These are phyloP conservation scores for Boletus fagicola DNA, from an alignment of 768 basidiomycete species.

Conservation along the genomic window DNA sequence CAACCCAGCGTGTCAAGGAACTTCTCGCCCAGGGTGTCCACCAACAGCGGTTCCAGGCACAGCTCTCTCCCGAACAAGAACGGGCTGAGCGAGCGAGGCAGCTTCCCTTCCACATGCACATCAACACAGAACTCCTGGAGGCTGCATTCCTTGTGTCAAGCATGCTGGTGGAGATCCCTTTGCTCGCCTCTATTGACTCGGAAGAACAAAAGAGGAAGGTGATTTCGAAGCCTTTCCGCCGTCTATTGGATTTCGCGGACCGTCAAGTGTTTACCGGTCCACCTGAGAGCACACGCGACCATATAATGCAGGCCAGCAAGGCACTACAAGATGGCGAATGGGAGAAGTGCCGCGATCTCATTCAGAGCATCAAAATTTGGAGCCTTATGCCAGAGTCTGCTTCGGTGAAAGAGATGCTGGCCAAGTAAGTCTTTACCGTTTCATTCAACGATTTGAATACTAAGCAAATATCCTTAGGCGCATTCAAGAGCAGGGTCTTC, in stretches of 20 bases:
- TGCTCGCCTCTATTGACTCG: slow-evolving; percentile 90
- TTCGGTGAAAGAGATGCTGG: slow-evolving; percentile 91
- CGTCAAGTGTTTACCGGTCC: slow-evolving; percentile 97
- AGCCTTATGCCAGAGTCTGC: slow-evolving; percentile 88
- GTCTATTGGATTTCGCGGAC: slow-evolving; percentile 94
- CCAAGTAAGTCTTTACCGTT: slow-evolving; percentile 55
- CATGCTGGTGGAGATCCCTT: slow-evolving; percentile 97
- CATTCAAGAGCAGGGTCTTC: slow-evolving; percentile 95
- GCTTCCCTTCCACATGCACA: slow-evolving; percentile 99
- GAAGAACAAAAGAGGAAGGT: slow-evolving; percentile 92
- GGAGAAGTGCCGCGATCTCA: slow-evolving; percentile 91
- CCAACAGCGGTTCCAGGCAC: slow-evolving; percentile 79
- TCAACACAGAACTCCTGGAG: slow-evolving; percentile 96
- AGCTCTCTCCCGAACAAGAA: slow-evolving; percentile 91
- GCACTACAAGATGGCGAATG: slow-evolving; percentile 96
- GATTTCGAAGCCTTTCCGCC: slow-evolving; percentile 95
- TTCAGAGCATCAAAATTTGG: slow-evolving; percentile 98
- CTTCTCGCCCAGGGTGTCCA: slow-evolving; percentile 95
- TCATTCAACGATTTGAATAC: slow-evolving; percentile 1
- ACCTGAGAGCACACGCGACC: slow-evolving; percentile 97
- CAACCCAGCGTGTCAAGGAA: slow-evolving; percentile 96
- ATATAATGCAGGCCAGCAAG: slow-evolving; percentile 99
- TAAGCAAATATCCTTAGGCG: slow-evolving; percentile 52
- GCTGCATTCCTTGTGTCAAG: slow-evolving; percentile 97
- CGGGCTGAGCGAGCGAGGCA: slow-evolving; percentile 94